A percentile compares a stretch with the other conserved stretches of the same genome.
phyloP scores from a whole-genome alignment of 2,329 filamentous ascomycete genomes.

The Canariomyces notabilis region DNA sequence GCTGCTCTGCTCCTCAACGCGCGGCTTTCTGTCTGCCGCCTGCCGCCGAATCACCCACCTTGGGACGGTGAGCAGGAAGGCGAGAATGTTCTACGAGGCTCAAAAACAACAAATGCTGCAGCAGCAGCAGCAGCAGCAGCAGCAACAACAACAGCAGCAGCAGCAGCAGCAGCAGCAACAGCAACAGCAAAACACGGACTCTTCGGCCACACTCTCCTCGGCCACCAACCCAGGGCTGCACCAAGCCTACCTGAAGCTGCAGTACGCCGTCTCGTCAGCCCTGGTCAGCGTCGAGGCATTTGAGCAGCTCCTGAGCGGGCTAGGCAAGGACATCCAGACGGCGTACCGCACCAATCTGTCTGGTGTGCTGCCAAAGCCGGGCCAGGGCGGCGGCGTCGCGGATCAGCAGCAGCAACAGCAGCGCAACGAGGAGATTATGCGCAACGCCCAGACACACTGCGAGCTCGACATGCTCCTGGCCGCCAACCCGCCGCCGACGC shows the following conservation, averaged over 20 bases:
- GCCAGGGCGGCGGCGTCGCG: conserved; percentile 24
- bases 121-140: conserved; percentile 36
- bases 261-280: conserved; percentile 44
- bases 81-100: conserved; percentile 46
- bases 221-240: conserved; percentile 53
- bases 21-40: conserved; percentile 65
- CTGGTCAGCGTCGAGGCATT: conserved; percentile 57
- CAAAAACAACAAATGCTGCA: conserved; percentile 23
- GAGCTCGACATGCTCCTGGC: conserved; percentile 51
- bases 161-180: no score
- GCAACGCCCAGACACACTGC: conserved; percentile 43
- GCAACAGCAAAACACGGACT: no score
- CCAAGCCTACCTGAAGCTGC: conserved; percentile 51
- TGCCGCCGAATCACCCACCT: conserved; percentile 60
- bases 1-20: conserved; percentile 67
- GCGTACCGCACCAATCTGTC: conserved; percentile 45
- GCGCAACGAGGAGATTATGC: conserved; percentile 39
- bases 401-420: conserved; percentile 31
- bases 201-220: no score
- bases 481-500: conserved; percentile 40
- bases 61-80: conserved; percentile 43
- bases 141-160: no score
- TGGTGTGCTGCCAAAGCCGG: conserved; percentile 37
- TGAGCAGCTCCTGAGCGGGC: conserved; percentile 52
- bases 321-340: conserved; percentile 47